A percentile compares a stretch with the other conserved stretches of the same genome.
phyloP scores from a whole-genome alignment of 1,284 basidiomycete species.

The Malassezia pachydermatis region DNA sequence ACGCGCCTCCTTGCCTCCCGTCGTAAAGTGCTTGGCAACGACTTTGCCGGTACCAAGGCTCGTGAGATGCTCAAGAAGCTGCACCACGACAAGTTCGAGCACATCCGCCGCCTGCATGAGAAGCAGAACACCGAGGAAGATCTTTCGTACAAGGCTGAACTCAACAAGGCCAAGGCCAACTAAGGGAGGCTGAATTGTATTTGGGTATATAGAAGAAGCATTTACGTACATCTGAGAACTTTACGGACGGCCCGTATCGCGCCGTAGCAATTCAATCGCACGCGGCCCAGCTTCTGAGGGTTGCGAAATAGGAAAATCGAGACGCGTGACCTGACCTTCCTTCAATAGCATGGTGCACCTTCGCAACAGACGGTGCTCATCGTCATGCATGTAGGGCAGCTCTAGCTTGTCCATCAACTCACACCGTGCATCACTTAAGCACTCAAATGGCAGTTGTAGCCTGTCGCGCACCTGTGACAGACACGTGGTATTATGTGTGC shows the following conservation, averaged over 20 bases:
- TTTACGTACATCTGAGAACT: background rate
- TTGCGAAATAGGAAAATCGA: slow-evolving; percentile 29
- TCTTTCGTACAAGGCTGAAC: background rate
- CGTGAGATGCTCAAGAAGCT: slow-evolving; percentile 1
- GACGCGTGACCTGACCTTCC: slow-evolving; percentile 32
- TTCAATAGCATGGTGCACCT: slow-evolving; percentile 31
- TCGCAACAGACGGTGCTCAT: slow-evolving; percentile 7
- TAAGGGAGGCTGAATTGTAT: background rate
- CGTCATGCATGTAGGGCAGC: slow-evolving; percentile 15
- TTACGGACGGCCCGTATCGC: slow-evolving; percentile 4
- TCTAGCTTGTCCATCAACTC: slow-evolving; percentile 17
- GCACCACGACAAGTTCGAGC: slow-evolving; percentile 4
- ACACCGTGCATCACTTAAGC: slow-evolving; percentile 5
- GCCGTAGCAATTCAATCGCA: slow-evolving; percentile 25
- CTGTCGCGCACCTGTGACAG: slow-evolving; percentile 15
- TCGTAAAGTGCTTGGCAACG: slow-evolving; percentile 18
- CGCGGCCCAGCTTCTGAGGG: slow-evolving; percentile 22
- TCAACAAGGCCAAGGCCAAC: background rate
- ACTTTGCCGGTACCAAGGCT: slow-evolving; percentile 17
- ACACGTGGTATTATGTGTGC: slow-evolving; percentile 18
- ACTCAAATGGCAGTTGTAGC: slow-evolving; percentile 12
- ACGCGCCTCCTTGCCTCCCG: slow-evolving; percentile 13
- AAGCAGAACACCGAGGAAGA: background rate
- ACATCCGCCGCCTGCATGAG: slow-evolving; percentile 8
- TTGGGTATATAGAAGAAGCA: background rate